Base-by-base conservation (phyloP, 257 asterid species). In the Rauvolfia tetraphylla region DNA sequence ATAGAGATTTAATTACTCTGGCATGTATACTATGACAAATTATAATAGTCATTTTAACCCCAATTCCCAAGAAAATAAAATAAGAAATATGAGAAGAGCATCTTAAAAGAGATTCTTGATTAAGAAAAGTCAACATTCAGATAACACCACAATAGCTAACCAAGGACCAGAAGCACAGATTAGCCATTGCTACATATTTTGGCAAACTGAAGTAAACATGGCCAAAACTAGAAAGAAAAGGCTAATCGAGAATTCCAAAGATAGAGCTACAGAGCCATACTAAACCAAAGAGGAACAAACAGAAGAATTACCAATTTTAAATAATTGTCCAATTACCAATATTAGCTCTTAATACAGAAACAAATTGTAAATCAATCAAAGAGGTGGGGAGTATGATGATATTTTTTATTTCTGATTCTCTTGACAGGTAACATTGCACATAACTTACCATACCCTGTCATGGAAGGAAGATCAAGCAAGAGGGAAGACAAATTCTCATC, bases 401-500 rank as follows among this genome's bases (percentile, higher is more conserved):
- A 10, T 62, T 27, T 31, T 69, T 65, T 22, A 29, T 36, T 27
- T 49, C 33, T 36, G 39, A 58, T 71, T 39, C 61, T 27, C 59
- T 39, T 61, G 33, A 31, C 48, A 63, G 7, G 34, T 17, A 80
- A 53, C n/a, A 33, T 20, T n/a, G 46, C 44, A 22, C 23, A 53
- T 44, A 80, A 80, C 83, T 80, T 80, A 80, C 95, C 97, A 81
- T 92, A 95, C 98, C 98, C 98, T 86, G 98, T 94, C 92, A 95
- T 89, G 89, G 96, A 90, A 62, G 98, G 98, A 82, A 92, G 98
- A 80, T 89, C 90, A 68, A 92, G 88, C 54, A 94, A 86, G 75
- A 95, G 86, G 46, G 92, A 83, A 74, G 97, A 91, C 76, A 95
- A 63, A 85, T 81, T 89, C 76, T 91, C 95, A 82, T 89, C 93